Evolutionary conservation across 495 filamentous ascomycete species (phyloP).

Genomic region (Penicillium soppii): DNA sequence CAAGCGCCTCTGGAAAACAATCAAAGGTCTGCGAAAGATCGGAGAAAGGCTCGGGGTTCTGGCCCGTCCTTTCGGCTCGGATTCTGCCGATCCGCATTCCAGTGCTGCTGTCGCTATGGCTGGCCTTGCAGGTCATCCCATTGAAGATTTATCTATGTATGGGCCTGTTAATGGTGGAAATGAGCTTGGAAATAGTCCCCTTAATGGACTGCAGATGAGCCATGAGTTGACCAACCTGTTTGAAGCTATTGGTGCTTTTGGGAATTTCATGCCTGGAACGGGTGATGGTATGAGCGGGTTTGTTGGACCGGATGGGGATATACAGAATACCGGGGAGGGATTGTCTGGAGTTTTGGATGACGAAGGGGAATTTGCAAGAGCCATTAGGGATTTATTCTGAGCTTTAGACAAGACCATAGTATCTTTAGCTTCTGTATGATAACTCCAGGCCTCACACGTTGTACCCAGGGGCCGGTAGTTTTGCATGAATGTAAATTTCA

Average conservation of each 20-base stretch:
- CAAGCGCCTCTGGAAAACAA: constrained; percentile 78
- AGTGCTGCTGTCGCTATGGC: constrained; percentile 72
- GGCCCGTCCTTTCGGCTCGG: constrained; percentile 39
- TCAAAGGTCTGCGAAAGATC: constrained; percentile 75
- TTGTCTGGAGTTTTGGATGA: constrained; percentile 54
- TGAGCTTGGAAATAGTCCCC: constrained; percentile 58
- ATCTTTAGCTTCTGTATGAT: constrained; percentile 1
- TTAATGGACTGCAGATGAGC: constrained; percentile 63
- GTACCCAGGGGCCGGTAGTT: too few species aligned
- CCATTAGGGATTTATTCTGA: constrained; percentile 67
- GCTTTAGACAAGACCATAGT: background rate
- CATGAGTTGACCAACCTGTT: constrained; percentile 67
- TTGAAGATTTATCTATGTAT: constrained; percentile 59
- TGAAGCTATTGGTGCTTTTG: constrained; percentile 64
- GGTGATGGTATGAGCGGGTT: constrained; percentile 45
- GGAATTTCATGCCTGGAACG: constrained; percentile 40
- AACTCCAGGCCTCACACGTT: too few species aligned
- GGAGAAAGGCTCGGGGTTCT: constrained; percentile 77
- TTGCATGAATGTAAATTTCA: too few species aligned
- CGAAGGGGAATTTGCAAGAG: constrained; percentile 62
- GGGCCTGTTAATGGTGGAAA: constrained; percentile 41
- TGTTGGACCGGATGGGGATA: constrained; percentile 41
- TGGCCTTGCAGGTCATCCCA: constrained; percentile 67
- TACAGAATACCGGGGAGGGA: constrained; percentile 47
- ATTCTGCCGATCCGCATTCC: constrained; percentile 57